Base-by-base conservation (phyloP, 352 stramenopile species). In the Globisporangium ultimum region DNA sequence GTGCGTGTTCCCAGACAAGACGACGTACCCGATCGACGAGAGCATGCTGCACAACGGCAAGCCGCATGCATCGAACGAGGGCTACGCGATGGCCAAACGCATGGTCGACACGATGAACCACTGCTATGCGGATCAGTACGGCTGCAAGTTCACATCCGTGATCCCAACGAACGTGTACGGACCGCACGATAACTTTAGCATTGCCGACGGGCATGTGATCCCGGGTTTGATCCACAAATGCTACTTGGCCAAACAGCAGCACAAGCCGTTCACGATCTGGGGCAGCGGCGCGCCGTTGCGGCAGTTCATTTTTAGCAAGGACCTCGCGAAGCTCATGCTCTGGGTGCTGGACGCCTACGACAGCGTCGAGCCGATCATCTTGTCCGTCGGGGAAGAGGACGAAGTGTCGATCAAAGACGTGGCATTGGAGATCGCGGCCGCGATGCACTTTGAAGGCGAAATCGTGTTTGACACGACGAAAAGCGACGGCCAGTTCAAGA, bases 121-220 rank as follows among this genome's bases (percentile, higher is more conserved):
- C 46, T 98, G 95, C 67, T 99, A 99, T 68, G 66, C 71, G n/a
- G 83, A 97, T 50, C 89, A 99, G 76, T 98, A 98, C 68, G 87
- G 88, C 48, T 98, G 93, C 65, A 96, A 92, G 66, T 99, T 99
- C 74, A 99, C 97, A n/a, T 94, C 89, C 36, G 97, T 99, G 54
- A 98, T 99, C 63, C 97, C 97, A 13, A 99, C 97, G 50, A 99
- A 99, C 74, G 98, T 99, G 67, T 99, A 99, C 72, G 97, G 97
- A 18, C 96, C 96, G 11, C 72, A 98, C 66, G 97, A 99, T 75
- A 99, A 99, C 73, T 99, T 98, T 76, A 96, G 85, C 69, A 92
- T 99, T 59, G 68, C 98, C 58, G 90, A 97, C 61, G 96, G 97
- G 55, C 97, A 99, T 61, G 97, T 99, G 34, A 97, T 99, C 67